A percentile compares a stretch with the other conserved stretches of the same genome.
Evolutionary conservation across 108 stramenopile genomes (phyloP).

Genomic region (Thalassiosira profunda): DNA sequence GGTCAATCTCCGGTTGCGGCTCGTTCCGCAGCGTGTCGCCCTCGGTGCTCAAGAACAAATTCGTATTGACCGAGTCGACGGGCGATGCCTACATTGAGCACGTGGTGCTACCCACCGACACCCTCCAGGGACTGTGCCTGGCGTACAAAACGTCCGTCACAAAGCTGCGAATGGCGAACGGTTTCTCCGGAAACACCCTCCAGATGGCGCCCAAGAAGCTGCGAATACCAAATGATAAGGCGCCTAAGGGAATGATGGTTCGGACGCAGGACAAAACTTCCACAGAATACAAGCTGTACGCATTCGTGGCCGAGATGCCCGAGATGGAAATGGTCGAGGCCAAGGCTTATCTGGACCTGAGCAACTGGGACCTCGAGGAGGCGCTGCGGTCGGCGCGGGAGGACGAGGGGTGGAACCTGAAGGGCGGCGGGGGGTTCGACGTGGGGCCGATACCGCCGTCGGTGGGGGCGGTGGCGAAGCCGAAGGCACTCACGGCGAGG

Average conservation of each 20-base stretch:
- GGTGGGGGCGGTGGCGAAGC: conserved; percentile 20
- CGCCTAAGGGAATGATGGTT: conserved; percentile 57
- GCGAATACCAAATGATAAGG: conserved; percentile 57
- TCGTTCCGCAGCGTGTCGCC: conserved; percentile 29
- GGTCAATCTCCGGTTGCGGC: conserved; percentile 12
- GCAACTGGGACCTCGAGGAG: conserved; percentile 84
- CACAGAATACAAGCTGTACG: conserved; percentile 83
- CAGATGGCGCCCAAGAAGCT: conserved; percentile 84
- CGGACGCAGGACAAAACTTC: conserved; percentile 83
- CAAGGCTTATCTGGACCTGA: conserved; percentile 72
- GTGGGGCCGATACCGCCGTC: background rate
- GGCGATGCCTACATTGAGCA: conserved; percentile 69
- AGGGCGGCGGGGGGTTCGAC: background rate
- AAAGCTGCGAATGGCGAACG: conserved; percentile 68
- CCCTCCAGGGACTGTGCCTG: conserved; percentile 84
- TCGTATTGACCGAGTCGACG: conserved; percentile 35
- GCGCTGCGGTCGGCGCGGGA: conserved; percentile 72
- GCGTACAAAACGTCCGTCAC: conserved; percentile 81
- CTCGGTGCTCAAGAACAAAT: conserved; percentile 35
- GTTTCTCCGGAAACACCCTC: conserved; percentile 80
- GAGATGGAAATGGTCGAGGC: conserved; percentile 66
- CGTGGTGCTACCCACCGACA: conserved; percentile 87
- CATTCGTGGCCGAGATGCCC: conserved; percentile 75
- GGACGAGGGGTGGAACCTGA: conserved; percentile 72
- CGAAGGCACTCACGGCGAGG: conserved; percentile 35